Base-by-base conservation (phyloP, 495 filamentous ascomycete species). In the Darksidea phi region DNA sequence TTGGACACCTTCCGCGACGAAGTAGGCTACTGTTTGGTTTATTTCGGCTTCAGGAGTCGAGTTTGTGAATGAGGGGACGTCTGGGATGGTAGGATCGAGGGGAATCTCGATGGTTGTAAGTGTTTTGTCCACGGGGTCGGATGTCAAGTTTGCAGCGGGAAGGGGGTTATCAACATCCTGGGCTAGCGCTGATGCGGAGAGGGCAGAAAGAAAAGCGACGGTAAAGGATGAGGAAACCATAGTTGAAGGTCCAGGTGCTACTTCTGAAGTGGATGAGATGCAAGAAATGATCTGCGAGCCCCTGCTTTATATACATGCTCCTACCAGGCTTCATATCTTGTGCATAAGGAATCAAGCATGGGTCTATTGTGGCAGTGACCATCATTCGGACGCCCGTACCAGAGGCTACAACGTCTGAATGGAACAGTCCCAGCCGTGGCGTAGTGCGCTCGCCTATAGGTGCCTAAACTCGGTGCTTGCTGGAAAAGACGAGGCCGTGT, bases 1-100 rank as follows among this genome's bases (percentile, higher is more conserved):
- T 21, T 59, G 46, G 21, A 59, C 26, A 34, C 28, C 50, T 54
- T 48, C 25, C 21, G 25, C 25, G 15, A 52, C 49, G 49, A 52
- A 52, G 25, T 52, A 52, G 23, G 49, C 28, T 10, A 52, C 49
- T 20, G 45, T 48, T 38, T 38, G 49, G 15, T 20, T 52, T 5
- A 38, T 32, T 52, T 34, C 18, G 49, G 49, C 32, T 38, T 52
- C 20, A 26, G 25, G 49, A 11, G 49, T 52, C 12, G 49, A 11
- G 23, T 52, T 52, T 52, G 49, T 52, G 49, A 48, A 48, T 18
- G 28, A 32, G 28, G 28, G 28, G 28, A 18, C 42, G 42, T 23
- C 17, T 23, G 25, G 49, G 49, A 36, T 52, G 26, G 20, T 26
- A 4, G 34, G 34, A 24, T 52, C 25, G 25, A 52, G 49, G 49